Percentiles rank a stretch among this genome's conserved stretches.
These are phyloP conservation scores for Mycena metata DNA, from an alignment of 768 basidiomycete species.

Conservation along the genomic window DNA sequence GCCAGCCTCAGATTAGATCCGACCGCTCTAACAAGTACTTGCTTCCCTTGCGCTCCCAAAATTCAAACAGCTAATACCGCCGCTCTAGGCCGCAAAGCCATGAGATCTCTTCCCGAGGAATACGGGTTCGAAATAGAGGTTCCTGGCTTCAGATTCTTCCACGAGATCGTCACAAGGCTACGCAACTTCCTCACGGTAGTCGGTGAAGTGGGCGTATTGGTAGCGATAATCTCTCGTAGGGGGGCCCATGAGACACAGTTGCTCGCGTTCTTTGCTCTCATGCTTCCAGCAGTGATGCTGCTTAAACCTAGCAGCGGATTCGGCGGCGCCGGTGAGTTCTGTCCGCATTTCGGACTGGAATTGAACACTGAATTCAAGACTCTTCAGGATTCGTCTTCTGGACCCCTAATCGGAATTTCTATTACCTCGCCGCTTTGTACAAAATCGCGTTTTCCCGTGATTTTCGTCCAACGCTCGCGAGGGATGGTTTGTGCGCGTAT, in stretches of 20 bases:
- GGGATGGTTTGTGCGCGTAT: constrained; percentile 33
- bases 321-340: constrained; percentile 50
- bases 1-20: constrained; percentile 45
- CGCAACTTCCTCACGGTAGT: constrained; percentile 30
- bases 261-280: constrained; percentile 44
- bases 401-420: constrained; percentile 42
- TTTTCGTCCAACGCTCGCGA: constrained; percentile 43
- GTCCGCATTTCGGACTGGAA: constrained; percentile 56
- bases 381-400: constrained; percentile 38
- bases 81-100: constrained; percentile 17
- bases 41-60: background rate
- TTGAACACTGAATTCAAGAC: background rate
- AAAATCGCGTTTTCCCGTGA: constrained; percentile 43
- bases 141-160: constrained; percentile 31
- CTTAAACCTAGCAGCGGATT: constrained; percentile 51
- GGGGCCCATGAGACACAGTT: constrained; percentile 40
- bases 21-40: constrained; percentile 38
- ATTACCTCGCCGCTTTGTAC: constrained; percentile 45
- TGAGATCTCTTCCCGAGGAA: constrained; percentile 28
- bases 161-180: constrained; percentile 31
- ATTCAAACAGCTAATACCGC: constrained; percentile 6
- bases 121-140: constrained; percentile 20
- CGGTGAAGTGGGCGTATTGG: constrained; percentile 24
- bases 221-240: constrained; percentile 32
- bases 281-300: constrained; percentile 48